Evolutionary conservation across 441 rosid genomes (phyloP).

Genomic region (Theobroma grandiflorum): DNA sequence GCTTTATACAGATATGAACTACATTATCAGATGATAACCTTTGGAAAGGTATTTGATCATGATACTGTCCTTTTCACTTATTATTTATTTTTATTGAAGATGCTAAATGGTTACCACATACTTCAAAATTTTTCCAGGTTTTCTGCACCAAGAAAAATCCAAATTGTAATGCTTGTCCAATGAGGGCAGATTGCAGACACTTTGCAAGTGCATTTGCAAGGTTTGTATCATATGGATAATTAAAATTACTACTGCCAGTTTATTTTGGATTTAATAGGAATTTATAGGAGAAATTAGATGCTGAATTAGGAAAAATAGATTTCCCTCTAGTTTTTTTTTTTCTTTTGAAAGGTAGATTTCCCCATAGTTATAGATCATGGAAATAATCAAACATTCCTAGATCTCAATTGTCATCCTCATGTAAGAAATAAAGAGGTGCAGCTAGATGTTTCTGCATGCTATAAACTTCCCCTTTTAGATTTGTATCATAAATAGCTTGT

Average conservation of each 20-base stretch:
- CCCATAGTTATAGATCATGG: no score
- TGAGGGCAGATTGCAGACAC: conserved; percentile 77
- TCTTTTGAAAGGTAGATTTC: no score
- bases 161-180: conserved; percentile 76
- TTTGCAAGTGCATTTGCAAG: conserved; percentile 77
- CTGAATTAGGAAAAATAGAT: no score
- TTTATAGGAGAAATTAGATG: no score
- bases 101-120: neutral
- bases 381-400: no score
- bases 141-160: conserved; percentile 72
- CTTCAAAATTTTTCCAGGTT: conserved; percentile 47
- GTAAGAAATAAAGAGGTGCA: no score
- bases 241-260: neutral
- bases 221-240: conserved; percentile 35
- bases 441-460: no score
- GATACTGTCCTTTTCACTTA: neutral
- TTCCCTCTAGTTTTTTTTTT: no score
- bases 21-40: conserved; percentile 84
- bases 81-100: neutral
- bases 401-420: no score
- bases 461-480: neutral
- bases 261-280: neutral
- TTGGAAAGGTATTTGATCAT: conserved; percentile 69
- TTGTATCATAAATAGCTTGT: neutral
- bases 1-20: conserved; percentile 61